Percentiles rank a stretch among this genome's conserved stretches.
Conservation (phyloP, 148 eudicot genomes). For the Hydrangea macrophylla region DNA sequence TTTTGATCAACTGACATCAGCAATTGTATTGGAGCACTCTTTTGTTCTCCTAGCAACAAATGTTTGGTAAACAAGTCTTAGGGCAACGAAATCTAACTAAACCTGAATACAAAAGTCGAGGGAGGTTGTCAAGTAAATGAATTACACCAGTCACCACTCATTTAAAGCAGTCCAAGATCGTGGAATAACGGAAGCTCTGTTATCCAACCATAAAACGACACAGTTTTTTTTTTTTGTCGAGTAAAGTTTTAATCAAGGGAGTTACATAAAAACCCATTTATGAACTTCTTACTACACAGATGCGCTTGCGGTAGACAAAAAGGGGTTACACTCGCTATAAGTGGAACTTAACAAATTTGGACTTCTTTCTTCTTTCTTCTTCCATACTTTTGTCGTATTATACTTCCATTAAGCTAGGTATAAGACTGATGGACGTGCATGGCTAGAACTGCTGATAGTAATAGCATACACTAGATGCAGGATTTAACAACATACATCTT, state of each 20-base stretch:
- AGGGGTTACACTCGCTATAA: not conserved
- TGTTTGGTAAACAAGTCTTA: not conserved
- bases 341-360: not conserved
- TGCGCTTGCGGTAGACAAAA: not conserved
- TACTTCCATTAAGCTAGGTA: not conserved
- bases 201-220: not conserved
- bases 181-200: not conserved
- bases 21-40: too few species aligned
- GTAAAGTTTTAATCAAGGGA: not conserved
- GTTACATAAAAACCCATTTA: not conserved
- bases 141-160: not conserved
- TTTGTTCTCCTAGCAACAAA: not conserved
- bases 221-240: slow-evolving; percentile 1
- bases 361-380: not conserved
- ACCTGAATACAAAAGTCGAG: not conserved
- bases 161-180: not conserved
- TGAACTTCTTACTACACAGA: not conserved
- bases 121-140: not conserved
- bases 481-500: too few species aligned
- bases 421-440: not conserved
- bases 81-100: not conserved
- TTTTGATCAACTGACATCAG: too few species aligned
- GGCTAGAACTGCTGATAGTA: not conserved
- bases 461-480: not conserved
- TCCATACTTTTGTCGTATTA: not conserved